Conservation (phyloP, 2,329 filamentous ascomycete genomes). For the Pseudogymnoascus sp. region DNA sequence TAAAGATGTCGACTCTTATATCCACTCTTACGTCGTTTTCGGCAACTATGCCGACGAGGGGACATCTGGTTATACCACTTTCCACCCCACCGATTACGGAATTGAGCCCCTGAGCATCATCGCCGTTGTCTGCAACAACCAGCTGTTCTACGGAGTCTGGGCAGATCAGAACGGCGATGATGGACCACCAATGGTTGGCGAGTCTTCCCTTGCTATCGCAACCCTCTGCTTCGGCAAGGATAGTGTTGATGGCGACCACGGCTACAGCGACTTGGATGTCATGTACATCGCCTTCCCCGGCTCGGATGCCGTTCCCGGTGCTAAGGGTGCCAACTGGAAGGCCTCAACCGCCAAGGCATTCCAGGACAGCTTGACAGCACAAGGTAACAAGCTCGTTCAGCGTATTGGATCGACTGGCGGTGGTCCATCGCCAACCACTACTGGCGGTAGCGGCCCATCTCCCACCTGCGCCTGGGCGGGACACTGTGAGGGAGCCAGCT, state of each 20-base stretch:
- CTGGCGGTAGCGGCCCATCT: background rate
- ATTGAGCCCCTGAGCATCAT: slow-evolving; percentile 47
- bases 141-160: slow-evolving; percentile 53
- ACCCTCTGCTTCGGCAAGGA: slow-evolving; percentile 47
- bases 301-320: slow-evolving; percentile 48
- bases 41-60: slow-evolving; percentile 37
- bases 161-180: slow-evolving; percentile 54
- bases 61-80: slow-evolving; percentile 29
- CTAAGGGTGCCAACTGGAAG: slow-evolving; percentile 46
- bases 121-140: slow-evolving; percentile 45
- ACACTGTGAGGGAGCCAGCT: slow-evolving; percentile 17
- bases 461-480: slow-evolving; percentile 17
- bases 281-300: slow-evolving; percentile 56
- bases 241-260: slow-evolving; percentile 46
- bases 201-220: slow-evolving; percentile 51
- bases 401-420: slow-evolving; percentile 24
- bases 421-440: slow-evolving; percentile 10
- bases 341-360: slow-evolving; percentile 43
- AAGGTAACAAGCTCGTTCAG: slow-evolving; percentile 47
- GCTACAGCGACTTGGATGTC: slow-evolving; percentile 51
- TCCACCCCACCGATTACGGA: slow-evolving; percentile 35
- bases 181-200: slow-evolving; percentile 41
- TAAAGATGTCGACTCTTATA: slow-evolving; percentile 42
- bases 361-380: slow-evolving; percentile 41
- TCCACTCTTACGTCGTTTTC: slow-evolving; percentile 47